Evolutionary conservation across 2,329 filamentous ascomycete genomes (phyloP), one percentile per base, ranked within the genome.

Genomic region (Juglanconis oblonga): DNA sequence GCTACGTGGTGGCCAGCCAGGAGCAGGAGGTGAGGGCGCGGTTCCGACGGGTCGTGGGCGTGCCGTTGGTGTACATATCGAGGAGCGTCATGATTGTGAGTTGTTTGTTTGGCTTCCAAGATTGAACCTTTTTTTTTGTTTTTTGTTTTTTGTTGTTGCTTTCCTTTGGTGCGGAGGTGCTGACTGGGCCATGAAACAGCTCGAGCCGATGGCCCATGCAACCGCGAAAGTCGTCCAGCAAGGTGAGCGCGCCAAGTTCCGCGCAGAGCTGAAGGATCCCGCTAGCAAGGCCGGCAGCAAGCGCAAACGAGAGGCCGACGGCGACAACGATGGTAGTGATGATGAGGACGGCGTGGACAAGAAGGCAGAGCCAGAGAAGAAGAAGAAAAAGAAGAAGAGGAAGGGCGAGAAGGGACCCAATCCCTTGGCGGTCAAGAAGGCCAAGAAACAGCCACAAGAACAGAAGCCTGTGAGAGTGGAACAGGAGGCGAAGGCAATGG

Each of bases 1-100:
- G 88, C 61, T 94, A 94, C 70, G 84, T 92, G 11, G 87, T 94
- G 24, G 90, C 90, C 8, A 88, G 84, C 63, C 90, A 94, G 73
- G 87, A 89, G 64, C 73, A 79, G 31, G 83, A 85, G 47, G 80
- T 91, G 50, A 78, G 90, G 65, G 79, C 81, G 51, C 76, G 79
- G 65, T 80, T 94, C 76, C 81, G 90, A 54, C 75, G 74, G n/a
- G 81, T 93, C 24, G 81, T 84, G 31, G 90, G 89, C 24, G 88
- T 91, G 52, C 91, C 91, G 24, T 72, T 94, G 63, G 84, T 95
- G 51, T 94, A 94, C 71, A 89, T 94, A 65, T 87, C 87, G 65
- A 81, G 89, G 58, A 90, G 87, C 63, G 90, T 96, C 57, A 90
- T 94, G 85, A 87, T 89, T 58, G 81, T 90, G 79, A 61, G 61